Percentiles rank a stretch among this genome's conserved stretches.
Conservation (phyloP, 2,329 filamentous ascomycete species). For the Aspergillus pseudoterreus region DNA sequence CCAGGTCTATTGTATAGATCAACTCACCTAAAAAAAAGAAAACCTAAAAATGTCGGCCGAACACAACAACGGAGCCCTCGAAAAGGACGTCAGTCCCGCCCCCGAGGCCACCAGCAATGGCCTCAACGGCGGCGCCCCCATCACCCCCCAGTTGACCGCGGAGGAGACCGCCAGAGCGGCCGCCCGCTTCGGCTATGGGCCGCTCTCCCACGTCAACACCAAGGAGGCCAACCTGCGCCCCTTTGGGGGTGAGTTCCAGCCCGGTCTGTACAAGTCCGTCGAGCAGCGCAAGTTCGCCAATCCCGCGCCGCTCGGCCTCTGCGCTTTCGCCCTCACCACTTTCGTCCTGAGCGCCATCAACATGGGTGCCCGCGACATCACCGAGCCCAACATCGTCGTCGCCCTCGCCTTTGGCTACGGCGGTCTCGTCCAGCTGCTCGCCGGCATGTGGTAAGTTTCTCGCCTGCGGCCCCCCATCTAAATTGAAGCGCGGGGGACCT, state of each 20-base stretch:
- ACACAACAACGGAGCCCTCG: slow-evolving; percentile 22
- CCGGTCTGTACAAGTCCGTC: slow-evolving; percentile 63
- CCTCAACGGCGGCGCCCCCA: slow-evolving; percentile 11
- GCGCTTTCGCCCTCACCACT: slow-evolving; percentile 76
- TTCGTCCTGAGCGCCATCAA: slow-evolving; percentile 76
- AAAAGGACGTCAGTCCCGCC: slow-evolving; percentile 28
- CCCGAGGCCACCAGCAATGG: slow-evolving; percentile 7
- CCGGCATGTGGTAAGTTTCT: slow-evolving; percentile 74
- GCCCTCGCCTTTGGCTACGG: slow-evolving; percentile 71
- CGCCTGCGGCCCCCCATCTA: not conserved
- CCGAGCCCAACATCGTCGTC: slow-evolving; percentile 63
- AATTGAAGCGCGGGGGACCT: not conserved
- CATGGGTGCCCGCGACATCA: slow-evolving; percentile 60
- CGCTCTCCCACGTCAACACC: slow-evolving; percentile 49
- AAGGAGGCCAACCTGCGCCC: slow-evolving; percentile 50
- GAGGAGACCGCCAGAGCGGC: slow-evolving; percentile 43
- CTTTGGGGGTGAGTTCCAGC: slow-evolving; percentile 71
- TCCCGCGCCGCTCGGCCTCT: slow-evolving; percentile 72
- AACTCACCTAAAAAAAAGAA: not conserved
- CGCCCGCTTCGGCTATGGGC: slow-evolving; percentile 49
- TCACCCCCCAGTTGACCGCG: slow-evolving; percentile 36
- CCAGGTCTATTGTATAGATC: too few relatives aligned
- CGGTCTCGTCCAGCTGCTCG: slow-evolving; percentile 72
- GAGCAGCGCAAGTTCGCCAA: slow-evolving; percentile 70
- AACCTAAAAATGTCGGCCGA: slow-evolving; percentile 20